A percentile compares a stretch with the other conserved stretches of the same genome.
Conservation (phyloP, 2,329 filamentous ascomycete genomes). For the Calonectria naviculata region DNA sequence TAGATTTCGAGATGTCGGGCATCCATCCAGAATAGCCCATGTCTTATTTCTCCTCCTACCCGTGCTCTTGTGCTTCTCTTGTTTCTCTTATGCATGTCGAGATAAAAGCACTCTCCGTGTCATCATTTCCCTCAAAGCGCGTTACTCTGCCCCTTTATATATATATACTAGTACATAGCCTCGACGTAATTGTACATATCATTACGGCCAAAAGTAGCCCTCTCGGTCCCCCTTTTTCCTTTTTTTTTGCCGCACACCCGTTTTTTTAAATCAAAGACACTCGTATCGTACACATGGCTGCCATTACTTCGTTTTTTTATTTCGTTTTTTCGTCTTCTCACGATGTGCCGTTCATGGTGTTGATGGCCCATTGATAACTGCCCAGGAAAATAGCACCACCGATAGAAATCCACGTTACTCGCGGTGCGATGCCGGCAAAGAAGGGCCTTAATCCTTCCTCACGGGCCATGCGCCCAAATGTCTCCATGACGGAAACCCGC, state of each 20-base stretch:
- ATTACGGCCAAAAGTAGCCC: slow-evolving; percentile 36
- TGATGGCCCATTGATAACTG: slow-evolving; percentile 90
- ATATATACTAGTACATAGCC: slow-evolving; percentile 39
- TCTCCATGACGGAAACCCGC: slow-evolving; percentile 66
- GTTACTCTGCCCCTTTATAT: slow-evolving; percentile 32
- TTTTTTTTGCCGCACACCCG: slow-evolving; percentile 26
- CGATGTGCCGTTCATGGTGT: slow-evolving; percentile 63
- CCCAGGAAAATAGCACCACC: slow-evolving; percentile 96
- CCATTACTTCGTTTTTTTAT: slow-evolving; percentile 8
- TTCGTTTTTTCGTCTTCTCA: slow-evolving; percentile 12
- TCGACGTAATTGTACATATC: slow-evolving; percentile 36
- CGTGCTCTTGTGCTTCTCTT: not conserved
- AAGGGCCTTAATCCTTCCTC: slow-evolving; percentile 76
- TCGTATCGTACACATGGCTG: slow-evolving; percentile 31
- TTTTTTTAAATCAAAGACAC: not conserved
- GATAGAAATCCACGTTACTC: slow-evolving; percentile 94
- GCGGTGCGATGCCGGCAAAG: slow-evolving; percentile 81
- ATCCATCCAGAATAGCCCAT: not conserved
- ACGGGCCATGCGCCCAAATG: slow-evolving; percentile 73
- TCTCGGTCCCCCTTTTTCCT: slow-evolving; percentile 17
- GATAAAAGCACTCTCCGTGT: slow-evolving; percentile 14
- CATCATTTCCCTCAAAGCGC: slow-evolving; percentile 23
- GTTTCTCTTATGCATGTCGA: slow-evolving; percentile 23
- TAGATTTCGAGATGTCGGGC: not conserved
- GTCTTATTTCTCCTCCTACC: not conserved